Conservation (phyloP, 768 basidiomycete species). For the Tylopilus rubrobrunneus region DNA sequence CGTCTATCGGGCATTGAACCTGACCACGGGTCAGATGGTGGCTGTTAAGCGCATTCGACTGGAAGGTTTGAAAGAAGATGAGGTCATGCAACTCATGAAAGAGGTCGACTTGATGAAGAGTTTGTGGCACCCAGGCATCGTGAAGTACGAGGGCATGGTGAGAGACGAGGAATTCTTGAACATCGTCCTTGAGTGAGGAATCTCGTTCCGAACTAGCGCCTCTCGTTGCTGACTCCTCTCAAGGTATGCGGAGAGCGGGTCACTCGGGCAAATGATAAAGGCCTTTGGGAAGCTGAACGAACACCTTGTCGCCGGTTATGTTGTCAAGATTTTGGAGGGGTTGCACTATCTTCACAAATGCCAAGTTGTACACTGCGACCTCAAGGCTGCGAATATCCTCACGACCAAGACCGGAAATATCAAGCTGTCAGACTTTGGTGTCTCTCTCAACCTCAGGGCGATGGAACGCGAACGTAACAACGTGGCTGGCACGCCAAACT, state of each 20-base stretch:
- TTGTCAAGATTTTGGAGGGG: constrained; percentile 95
- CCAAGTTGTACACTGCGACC: constrained; percentile 94
- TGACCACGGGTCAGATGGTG: constrained; percentile 95
- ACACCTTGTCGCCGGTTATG: constrained; percentile 85
- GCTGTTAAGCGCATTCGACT: constrained; percentile 96
- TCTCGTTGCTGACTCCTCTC: constrained; percentile 13
- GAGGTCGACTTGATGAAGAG: constrained; percentile 93
- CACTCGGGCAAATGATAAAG: constrained; percentile 87
- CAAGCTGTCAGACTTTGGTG: constrained; percentile 96
- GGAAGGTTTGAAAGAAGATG: constrained; percentile 86
- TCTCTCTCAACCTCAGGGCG: constrained; percentile 91
- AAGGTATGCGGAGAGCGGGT: constrained; percentile 96
- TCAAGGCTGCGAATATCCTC: constrained; percentile 98
- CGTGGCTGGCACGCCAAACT: constrained; percentile 93
- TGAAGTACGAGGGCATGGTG: constrained; percentile 96
- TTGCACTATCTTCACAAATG: constrained; percentile 87
- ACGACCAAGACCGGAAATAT: constrained; percentile 97
- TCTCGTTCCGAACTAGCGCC: neutral
- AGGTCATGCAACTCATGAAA: constrained; percentile 86
- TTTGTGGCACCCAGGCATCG: constrained; percentile 90
- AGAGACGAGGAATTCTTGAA: constrained; percentile 84
- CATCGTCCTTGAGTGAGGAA: constrained; percentile 87
- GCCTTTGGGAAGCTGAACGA: constrained; percentile 95
- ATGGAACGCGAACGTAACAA: constrained; percentile 83
- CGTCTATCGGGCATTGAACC: constrained; percentile 90